Conservation (phyloP, 2,329 filamentous ascomycete genomes). For the Ploettnerulaceae sp. region DNA sequence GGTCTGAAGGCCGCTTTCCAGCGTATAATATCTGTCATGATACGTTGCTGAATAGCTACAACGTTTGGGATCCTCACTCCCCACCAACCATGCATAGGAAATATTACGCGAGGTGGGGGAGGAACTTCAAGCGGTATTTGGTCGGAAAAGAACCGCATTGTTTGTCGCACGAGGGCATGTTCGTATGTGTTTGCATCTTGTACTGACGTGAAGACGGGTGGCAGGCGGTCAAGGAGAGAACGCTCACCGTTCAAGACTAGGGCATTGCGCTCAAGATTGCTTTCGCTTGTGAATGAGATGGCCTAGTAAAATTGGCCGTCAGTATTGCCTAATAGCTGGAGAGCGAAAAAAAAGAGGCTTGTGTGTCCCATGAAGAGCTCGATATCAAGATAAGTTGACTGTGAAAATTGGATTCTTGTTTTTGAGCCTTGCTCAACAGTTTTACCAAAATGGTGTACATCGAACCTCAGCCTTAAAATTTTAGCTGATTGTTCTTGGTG, state of each 20-base stretch:
- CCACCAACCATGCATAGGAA: constrained; percentile 19
- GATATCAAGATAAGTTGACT: too few species aligned
- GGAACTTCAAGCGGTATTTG: constrained; percentile 4
- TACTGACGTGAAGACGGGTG: constrained; percentile 8
- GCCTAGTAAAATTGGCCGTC: constrained; percentile 9
- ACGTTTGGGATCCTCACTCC: constrained; percentile 9
- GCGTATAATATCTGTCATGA: constrained; percentile 3
- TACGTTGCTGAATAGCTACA: constrained; percentile 11
- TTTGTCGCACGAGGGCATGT: constrained; percentile 11
- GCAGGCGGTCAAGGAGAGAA: constrained; percentile 13
- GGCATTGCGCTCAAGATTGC: background rate
- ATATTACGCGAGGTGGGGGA: constrained; percentile 1
- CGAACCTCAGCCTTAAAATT: too few species aligned
- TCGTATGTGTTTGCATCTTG: constrained; percentile 13
- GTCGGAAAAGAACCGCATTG: constrained; percentile 12
- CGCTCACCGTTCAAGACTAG: constrained; percentile 4
- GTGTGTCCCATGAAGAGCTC: too few species aligned
- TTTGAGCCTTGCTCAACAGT: too few species aligned
- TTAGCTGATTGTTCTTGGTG: too few species aligned
- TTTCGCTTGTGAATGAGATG: constrained; percentile 11
- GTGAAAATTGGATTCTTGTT: too few species aligned
- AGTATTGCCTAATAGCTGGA: background rate
- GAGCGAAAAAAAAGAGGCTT: too few species aligned
- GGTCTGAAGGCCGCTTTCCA: constrained; percentile 11
- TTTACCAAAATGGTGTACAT: too few species aligned